phyloP scores from a whole-genome alignment of 2,329 filamentous ascomycete genomes.

The Lomentospora prolificans region DNA sequence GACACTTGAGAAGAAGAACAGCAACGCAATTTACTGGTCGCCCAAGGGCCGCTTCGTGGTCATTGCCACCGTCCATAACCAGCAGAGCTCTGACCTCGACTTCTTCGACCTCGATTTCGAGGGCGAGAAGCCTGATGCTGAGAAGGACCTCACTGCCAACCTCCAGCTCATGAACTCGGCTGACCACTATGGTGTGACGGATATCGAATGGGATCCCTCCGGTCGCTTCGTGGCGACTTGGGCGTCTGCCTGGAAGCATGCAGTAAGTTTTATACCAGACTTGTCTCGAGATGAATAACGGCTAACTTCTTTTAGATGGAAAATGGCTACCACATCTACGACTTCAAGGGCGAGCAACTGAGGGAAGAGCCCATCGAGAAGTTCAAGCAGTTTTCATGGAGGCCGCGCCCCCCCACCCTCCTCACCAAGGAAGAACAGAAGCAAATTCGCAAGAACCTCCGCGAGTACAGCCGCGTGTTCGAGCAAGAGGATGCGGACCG shows the following conservation, averaged over 20 bases:
- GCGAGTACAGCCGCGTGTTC: constrained; percentile 90
- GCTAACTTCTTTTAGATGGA: constrained; percentile 76
- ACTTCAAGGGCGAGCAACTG: constrained; percentile 83
- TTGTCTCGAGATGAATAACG: no score
- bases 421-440: constrained; percentile 96
- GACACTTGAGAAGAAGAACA: constrained; percentile 97
- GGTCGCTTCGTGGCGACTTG: constrained; percentile 90
- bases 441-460: constrained; percentile 93
- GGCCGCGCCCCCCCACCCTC: constrained; percentile 81
- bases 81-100: constrained; percentile 89
- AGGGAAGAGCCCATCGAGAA: constrained; percentile 89
- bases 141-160: constrained; percentile 92
- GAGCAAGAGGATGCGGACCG: constrained; percentile 92
- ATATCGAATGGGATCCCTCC: constrained; percentile 96
- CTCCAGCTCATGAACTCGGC: constrained; percentile 86
- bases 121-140: constrained; percentile 84
- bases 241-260: constrained; percentile 91
- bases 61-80: constrained; percentile 83
- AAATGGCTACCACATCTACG: constrained; percentile 97
- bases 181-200: constrained; percentile 96
- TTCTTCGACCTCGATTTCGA: constrained; percentile 98
- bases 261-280: no score
- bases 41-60: constrained; percentile 92
- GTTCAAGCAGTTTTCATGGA: constrained; percentile 97
- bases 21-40: constrained; percentile 99